Evolutionary conservation across 805 yeast species (phyloP).

Genomic region (Barnettozyma californica): DNA sequence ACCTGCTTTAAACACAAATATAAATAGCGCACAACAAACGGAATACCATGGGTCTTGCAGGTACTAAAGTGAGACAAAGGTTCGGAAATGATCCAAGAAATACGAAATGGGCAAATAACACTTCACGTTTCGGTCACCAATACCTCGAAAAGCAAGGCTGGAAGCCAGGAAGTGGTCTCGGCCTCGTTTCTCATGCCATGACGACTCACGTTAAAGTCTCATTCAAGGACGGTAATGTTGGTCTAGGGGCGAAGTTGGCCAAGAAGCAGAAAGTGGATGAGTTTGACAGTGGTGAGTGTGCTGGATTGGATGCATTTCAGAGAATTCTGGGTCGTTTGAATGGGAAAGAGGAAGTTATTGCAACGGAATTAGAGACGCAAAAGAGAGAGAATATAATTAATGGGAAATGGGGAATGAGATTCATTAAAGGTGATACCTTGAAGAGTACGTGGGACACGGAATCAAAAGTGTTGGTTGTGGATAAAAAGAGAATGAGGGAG

Average conservation of each 20-base stretch:
- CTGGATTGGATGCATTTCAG: constrained; percentile 91
- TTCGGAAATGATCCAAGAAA: constrained; percentile 92
- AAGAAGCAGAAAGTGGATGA: constrained; percentile 56
- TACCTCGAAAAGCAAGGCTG: constrained; percentile 82
- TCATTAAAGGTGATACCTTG: constrained; percentile 79
- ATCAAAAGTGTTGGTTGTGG: constrained; percentile 30
- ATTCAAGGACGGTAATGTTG: constrained; percentile 76
- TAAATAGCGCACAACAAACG: not conserved
- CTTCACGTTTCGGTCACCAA: constrained; percentile 79
- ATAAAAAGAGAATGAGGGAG: constrained; percentile 27
- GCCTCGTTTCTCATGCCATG: constrained; percentile 58
- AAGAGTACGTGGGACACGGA: constrained; percentile 79
- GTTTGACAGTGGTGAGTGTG: constrained; percentile 76
- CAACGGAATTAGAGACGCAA: constrained; percentile 61
- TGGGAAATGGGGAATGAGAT: constrained; percentile 85
- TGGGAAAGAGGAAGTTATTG: constrained; percentile 70
- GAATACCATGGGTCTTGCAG: constrained; percentile 70
- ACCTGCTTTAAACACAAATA: not conserved
- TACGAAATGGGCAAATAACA: constrained; percentile 89
- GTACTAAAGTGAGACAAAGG: constrained; percentile 70
- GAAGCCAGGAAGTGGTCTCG: constrained; percentile 89
- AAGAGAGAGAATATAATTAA: constrained; percentile 65
- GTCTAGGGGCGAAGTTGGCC: constrained; percentile 81
- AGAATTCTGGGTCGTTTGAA: constrained; percentile 82
- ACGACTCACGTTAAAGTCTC: constrained; percentile 81